These are phyloP conservation scores for Tetrahymena elliotti DNA, from an alignment of 73 alveolate species.

Conservation along the genomic window DNA sequence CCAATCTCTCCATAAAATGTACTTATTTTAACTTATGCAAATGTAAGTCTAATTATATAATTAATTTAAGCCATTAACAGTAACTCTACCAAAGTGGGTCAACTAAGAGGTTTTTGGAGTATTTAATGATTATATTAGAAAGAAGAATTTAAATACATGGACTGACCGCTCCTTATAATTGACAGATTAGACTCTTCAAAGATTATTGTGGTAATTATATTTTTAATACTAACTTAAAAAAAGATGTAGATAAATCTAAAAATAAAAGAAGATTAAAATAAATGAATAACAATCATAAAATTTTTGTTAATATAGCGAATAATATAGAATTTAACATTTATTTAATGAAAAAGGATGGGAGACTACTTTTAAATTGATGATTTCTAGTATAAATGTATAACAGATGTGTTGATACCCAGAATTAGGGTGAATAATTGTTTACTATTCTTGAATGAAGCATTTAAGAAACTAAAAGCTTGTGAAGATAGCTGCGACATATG, in stretches of 20 bases:
- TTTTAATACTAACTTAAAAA: neutral
- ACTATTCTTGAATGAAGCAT: slow-evolving; percentile 35
- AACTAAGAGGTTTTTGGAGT: slow-evolving; percentile 23
- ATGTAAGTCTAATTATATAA: neutral
- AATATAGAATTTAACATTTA: neutral
- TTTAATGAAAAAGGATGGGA: neutral
- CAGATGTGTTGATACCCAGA: slow-evolving; percentile 25
- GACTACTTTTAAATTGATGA: slow-evolving; percentile 29
- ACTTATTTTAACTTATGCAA: neutral
- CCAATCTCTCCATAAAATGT: neutral
- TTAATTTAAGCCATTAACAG: slow-evolving; percentile 10
- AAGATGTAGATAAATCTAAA: neutral
- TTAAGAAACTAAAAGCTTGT: slow-evolving; percentile 40
- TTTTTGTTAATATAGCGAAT: neutral
- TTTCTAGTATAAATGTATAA: slow-evolving; percentile 22
- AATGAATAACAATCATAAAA: neutral
- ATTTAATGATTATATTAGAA: neutral
- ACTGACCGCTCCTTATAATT: slow-evolving; percentile 4
- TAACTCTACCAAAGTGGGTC: slow-evolving; percentile 33
- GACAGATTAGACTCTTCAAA: slow-evolving; percentile 17
- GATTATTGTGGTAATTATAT: slow-evolving; percentile 10
- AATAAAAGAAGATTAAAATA: too few relatives aligned
- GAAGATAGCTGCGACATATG: slow-evolving; percentile 40
- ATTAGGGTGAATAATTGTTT: slow-evolving; percentile 19
- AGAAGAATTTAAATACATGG: slow-evolving; percentile 2